A percentile compares a stretch with the other conserved stretches of the same genome.
These are phyloP conservation scores for Epichloe brachyelytri DNA, from an alignment of 2,329 filamentous ascomycete genomes.

Conservation along the genomic window DNA sequence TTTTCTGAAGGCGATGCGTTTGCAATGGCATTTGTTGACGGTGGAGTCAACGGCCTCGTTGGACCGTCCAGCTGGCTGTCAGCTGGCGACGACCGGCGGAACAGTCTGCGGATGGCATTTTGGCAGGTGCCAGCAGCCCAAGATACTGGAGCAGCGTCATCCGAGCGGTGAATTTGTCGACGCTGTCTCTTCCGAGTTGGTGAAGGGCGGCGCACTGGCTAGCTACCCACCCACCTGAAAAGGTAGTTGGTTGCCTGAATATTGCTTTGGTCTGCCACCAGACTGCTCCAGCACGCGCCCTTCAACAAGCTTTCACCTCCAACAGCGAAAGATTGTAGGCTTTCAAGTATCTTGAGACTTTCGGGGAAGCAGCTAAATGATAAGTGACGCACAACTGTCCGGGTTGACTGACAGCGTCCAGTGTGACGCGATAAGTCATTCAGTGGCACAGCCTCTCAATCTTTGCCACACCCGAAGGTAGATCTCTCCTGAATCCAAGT, in stretches of 20 bases:
- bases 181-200: background rate
- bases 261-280: too few species aligned
- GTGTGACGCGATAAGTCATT: background rate
- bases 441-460: background rate
- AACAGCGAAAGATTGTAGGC: too few species aligned
- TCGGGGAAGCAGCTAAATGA: background rate
- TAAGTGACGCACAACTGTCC: background rate
- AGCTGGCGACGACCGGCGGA: conserved; percentile 16
- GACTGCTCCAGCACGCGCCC: too few species aligned
- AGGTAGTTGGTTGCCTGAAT: too few species aligned
- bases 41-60: background rate
- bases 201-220: too few species aligned
- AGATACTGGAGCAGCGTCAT: conserved; percentile 19
- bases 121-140: conserved; percentile 19
- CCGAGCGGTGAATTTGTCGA: background rate
- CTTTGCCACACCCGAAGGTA: background rate
- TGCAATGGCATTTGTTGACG: conserved; percentile 4
- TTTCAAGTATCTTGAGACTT: too few species aligned
- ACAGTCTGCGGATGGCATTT: conserved; percentile 19
- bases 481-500: background rate
- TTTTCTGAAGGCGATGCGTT: conserved; percentile 3
- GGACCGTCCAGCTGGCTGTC: conserved; percentile 6
- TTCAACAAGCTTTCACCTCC: too few species aligned
- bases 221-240: too few species aligned
- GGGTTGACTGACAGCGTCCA: background rate